Conservation (phyloP, 1,284 basidiomycete species). For the Apiotrichum mycotoxinovorans region DNA sequence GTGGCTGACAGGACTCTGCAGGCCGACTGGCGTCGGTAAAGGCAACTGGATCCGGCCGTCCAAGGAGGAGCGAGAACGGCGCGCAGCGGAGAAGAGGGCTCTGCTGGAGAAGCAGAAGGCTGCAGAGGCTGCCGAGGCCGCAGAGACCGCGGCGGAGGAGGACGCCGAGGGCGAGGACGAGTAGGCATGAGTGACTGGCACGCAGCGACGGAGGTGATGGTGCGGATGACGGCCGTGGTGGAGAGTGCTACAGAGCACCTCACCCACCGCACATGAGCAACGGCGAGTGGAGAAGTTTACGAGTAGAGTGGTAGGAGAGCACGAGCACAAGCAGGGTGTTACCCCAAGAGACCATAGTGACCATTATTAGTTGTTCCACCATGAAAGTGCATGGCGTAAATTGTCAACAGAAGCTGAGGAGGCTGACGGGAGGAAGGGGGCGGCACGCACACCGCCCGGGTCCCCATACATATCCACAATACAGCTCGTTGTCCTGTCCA, state of each 20-base stretch:
- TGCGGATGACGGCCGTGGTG: not conserved
- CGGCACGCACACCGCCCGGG: too few relatives aligned
- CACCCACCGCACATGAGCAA: too few relatives aligned
- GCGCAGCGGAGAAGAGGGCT: slow-evolving; percentile 36
- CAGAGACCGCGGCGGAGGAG: slow-evolving; percentile 21
- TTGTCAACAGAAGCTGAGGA: not conserved
- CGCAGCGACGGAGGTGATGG: not conserved
- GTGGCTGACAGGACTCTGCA: slow-evolving; percentile 2
- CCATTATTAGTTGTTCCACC: not conserved
- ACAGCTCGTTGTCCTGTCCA: too few relatives aligned
- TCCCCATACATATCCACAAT: not conserved
- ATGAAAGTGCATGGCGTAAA: not conserved
- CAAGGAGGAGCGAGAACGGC: slow-evolving; percentile 39
- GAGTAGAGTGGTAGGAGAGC: too few relatives aligned
- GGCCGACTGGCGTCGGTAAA: slow-evolving; percentile 44
- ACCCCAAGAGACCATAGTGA: not conserved
- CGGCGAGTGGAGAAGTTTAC: too few relatives aligned
- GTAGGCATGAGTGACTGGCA: slow-evolving; percentile 5
- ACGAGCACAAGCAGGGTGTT: too few relatives aligned
- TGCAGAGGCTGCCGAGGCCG: slow-evolving; percentile 7
- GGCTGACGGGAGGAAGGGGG: not conserved
- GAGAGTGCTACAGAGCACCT: too few relatives aligned
- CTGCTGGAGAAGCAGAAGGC: slow-evolving; percentile 18
- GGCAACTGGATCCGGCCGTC: slow-evolving; percentile 48
- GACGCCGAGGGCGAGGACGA: slow-evolving; percentile 33